phyloP scores from a whole-genome alignment of 495 filamentous ascomycete genomes.

The Aspergillus sclerotiicarbonarius region DNA sequence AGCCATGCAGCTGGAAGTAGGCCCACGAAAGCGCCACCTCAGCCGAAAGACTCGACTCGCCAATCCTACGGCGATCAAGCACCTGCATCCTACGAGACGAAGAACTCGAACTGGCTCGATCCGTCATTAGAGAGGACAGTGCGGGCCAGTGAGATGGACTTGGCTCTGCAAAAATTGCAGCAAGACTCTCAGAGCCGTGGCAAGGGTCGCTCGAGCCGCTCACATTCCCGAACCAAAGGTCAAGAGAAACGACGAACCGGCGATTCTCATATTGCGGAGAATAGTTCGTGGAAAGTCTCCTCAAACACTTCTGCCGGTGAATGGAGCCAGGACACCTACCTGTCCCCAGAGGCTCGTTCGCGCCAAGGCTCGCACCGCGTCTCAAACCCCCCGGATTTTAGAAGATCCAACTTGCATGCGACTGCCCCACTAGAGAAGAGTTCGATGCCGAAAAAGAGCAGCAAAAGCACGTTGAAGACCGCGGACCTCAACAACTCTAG shows the following conservation, averaged over 20 bases:
- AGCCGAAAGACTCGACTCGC: constrained; percentile 4
- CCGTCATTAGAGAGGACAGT: constrained; percentile 34
- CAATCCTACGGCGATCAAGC: constrained; percentile 11
- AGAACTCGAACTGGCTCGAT: constrained; percentile 27
- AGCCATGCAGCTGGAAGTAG: constrained; percentile 18
- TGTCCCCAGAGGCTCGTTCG: constrained; percentile 20
- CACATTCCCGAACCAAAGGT: constrained; percentile 18
- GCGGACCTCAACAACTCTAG: constrained; percentile 50
- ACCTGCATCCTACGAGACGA: constrained; percentile 22
- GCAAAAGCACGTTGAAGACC: constrained; percentile 44
- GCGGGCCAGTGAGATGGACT: constrained; percentile 39
- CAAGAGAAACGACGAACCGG: constrained; percentile 26
- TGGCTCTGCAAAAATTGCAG: constrained; percentile 33
- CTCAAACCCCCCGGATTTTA: constrained; percentile 16
- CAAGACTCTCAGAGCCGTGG: constrained; percentile 11
- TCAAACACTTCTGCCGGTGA: constrained; percentile 22
- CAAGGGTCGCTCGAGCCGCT: constrained; percentile 6
- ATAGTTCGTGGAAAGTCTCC: constrained; percentile 15
- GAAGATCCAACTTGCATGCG: constrained; percentile 18
- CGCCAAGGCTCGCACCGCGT: constrained; percentile 7
- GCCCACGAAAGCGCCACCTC: constrained; percentile 30
- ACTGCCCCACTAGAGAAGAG: constrained; percentile 14
- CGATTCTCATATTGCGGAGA: constrained; percentile 22
- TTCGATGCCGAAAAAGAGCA: constrained; percentile 38
- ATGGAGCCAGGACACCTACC: constrained; percentile 23